Base-by-base conservation (phyloP, 1,284 basidiomycete genomes). In the Gastroboletus turbinatus region DNA sequence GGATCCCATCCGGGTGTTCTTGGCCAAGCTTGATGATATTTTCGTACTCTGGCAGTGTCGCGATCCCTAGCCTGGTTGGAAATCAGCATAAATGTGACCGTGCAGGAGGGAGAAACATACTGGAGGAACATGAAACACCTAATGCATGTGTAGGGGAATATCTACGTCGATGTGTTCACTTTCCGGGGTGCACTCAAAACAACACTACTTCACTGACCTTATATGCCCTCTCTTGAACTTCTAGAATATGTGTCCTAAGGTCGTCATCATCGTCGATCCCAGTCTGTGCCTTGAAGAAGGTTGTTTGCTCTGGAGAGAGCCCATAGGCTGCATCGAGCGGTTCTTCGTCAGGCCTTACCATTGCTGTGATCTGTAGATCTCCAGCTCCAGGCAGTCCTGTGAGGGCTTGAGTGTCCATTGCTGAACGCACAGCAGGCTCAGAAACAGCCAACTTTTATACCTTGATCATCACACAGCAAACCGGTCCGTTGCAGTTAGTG, bases 261-360 rank as follows among this genome's bases (percentile, higher is more conserved):
- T 53, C 43, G 2, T 60, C 56, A 0, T 68, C 63, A 17, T 60
- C 29, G 6, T 57, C 7, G 27, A 69, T 70, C 1, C 63, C 48
- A 27, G 51, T 66, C 35, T 60, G 23, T n/a, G 30, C 35, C 29
- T 67, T 70, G 52, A 70, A 70, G 47, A 70, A 67, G 13, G 9
- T 7, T 0, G 60, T 43, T 50, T 67, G 60, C 7, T 67, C 61
- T 23, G 58, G 46, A 46, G 66, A 52, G 27, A 65, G 48, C 6
- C 1, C 14, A 25, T 68, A 66, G 47, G 27, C 29, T 14, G 17
- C 27, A 3, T 3, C 21, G 9, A 63, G 43, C 1, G 48, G 44
- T 29, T 55, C 36, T 7, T 25, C 23, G 23, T 52, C 52, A 1
- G 39, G 44, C 6, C 30, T 53, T 3, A 25, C 5, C 21, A 11